Evolutionary conservation across 768 basidiomycete species (phyloP), one percentile per base, ranked within the genome.

Genomic region (Mycena alexandri): DNA sequence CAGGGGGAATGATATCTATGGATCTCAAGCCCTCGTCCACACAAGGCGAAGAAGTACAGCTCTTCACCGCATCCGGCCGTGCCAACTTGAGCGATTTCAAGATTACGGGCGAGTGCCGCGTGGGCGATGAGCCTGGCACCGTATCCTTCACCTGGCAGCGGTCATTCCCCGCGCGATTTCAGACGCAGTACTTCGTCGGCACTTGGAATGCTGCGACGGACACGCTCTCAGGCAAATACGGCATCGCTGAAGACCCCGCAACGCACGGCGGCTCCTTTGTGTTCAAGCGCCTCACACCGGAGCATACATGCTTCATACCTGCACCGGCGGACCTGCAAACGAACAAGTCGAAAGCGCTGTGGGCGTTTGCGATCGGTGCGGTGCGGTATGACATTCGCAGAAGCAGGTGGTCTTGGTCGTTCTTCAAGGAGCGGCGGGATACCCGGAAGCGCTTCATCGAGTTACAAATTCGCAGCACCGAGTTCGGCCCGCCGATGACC

Each of bases 301-400:
- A 75, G 16, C 25, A 69, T 29, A 65, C 77, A 50, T 63, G 72
- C 29, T 75, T 72, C 51, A 72, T 74, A 48, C 78, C 78, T 0
- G 41, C 75, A 0, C 74, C 75, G 3, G n/a, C 42, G 0, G 73
- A 69, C 14, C 69, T 79, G 21, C 34, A 67, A 12, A 59, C 34
- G 24, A 75, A 76, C 65, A 73, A 62, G 38, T 42, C 75, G 9
- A 63, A 69, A 1, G 75, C 78, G 2, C 61, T 77, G 9, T 82
- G 80, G 80, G 68, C 57, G 4, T 80, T 75, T 52, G 81, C 80
- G 0, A 43, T 71, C 19, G 50, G 62, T 0, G 75, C 76, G 9
- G 69, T 72, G 17, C 53, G 53, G 33, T 59, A 72, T 48, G 55
- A 72, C 16, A 65, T 74, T 13, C 73, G 75, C 4, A 63, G 66